Evolutionary conservation across 768 basidiomycete genomes (phyloP), one percentile per base, ranked within the genome.

Genomic region (Tephrocybe sp.): DNA sequence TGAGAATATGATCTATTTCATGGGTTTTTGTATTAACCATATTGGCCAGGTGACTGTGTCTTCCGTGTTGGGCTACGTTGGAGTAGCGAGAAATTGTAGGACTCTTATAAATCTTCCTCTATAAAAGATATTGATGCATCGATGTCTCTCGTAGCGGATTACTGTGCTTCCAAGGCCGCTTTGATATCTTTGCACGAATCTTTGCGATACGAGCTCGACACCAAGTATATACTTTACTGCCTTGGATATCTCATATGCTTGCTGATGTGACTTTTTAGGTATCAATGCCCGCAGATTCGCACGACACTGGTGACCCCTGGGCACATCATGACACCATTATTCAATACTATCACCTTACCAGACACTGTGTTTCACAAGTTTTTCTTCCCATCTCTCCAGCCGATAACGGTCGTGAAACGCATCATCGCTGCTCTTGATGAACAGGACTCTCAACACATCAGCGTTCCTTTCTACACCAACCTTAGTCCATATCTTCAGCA

Each of bases 101-200:
- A 72, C 33, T 19, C 16, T n/a, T 24, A 16, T 2, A 24, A 45
- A n/a, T n/a, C 9, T 34, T 13, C 21, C n/a, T 29, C 16, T 18
- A 15, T 15, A 0, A 18, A 31, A 13, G 15, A 22, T 40, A 10
- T 19, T 43, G 15, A 16, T n/a, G n/a, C 15, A 27, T 49, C 3
- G n/a, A n/a, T n/a, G n/a, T n/a, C n/a, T n/a, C n/a, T 37, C 23
- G 19, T 51, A 91, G 90, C 84, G 60, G 92, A 95, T 69, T 98
- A 99, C 64, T 78, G 77, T 64, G 91, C 93, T 8, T 92, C 91
- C 21, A 99, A 99, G 71, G 90, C 93, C 10, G 94, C 94, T n/a
- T 62, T 88, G 18, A 71, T 89, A 13, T 79, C 80, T 25, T 67
- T 97, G 38, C 84, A 95, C 57, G 88, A 94, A 56, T 85, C 88